Conservation (phyloP, 257 asterid genomes). For the Primulina huaijiensis region DNA sequence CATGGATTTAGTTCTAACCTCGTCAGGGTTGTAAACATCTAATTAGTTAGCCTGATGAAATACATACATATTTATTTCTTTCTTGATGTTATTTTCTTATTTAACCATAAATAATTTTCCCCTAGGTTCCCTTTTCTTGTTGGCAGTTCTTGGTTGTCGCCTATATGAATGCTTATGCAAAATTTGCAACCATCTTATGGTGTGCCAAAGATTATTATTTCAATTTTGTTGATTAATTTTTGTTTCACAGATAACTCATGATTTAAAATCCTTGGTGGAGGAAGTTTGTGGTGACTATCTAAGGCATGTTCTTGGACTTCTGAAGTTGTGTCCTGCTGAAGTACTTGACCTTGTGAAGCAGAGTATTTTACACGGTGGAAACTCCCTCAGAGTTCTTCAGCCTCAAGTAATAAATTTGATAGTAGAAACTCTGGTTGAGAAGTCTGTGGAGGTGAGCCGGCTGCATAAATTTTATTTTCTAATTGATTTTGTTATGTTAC, state of each 20-base stretch:
- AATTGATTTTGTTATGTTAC: conserved; percentile 15
- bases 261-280: conserved; percentile 55
- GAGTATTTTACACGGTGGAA: conserved; percentile 76
- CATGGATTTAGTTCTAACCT: not conserved
- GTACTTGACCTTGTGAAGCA: conserved; percentile 80
- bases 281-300: conserved; percentile 74
- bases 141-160: not conserved
- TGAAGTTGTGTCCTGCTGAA: conserved; percentile 67
- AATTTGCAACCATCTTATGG: not conserved
- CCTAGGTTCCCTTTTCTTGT: not conserved
- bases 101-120: not conserved
- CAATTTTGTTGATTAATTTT: conserved; percentile 6
- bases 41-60: not conserved
- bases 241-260: conserved; percentile 68
- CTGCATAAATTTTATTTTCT: conserved; percentile 9
- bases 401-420: conserved; percentile 67
- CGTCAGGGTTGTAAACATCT: not conserved
- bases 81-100: not conserved
- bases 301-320: conserved; percentile 63
- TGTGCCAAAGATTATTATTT: not conserved
- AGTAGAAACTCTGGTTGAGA: conserved; percentile 70
- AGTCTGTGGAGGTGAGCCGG: conserved; percentile 71
- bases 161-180: not conserved
- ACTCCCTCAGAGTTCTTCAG: conserved; percentile 65
- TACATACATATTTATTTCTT: not conserved